Evolutionary conservation across 2,329 filamentous ascomycete species (phyloP).

Genomic region (Geosmithia morbida): DNA sequence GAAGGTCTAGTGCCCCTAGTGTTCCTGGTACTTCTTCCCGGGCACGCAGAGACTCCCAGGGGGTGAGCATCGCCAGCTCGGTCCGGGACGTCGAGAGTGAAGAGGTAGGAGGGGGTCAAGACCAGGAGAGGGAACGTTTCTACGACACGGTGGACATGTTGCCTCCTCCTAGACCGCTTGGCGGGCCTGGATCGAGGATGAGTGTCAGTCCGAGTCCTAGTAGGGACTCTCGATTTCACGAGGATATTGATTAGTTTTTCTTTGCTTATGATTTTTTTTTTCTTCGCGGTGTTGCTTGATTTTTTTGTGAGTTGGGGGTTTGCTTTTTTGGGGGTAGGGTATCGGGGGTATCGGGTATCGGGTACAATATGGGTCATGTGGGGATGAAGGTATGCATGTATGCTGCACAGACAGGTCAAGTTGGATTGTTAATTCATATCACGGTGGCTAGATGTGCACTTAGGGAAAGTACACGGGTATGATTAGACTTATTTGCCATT

Average conservation of each 20-base stretch:
- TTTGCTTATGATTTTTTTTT: background rate
- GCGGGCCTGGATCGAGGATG: slow-evolving; percentile 16
- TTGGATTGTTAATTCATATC: too few species aligned
- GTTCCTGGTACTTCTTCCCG: background rate
- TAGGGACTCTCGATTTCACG: slow-evolving; percentile 43
- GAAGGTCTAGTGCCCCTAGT: slow-evolving; percentile 4
- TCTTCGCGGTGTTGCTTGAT: background rate
- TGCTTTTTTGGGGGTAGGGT: too few species aligned
- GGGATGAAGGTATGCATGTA: too few species aligned
- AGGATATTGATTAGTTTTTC: slow-evolving; percentile 25
- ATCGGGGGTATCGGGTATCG: too few species aligned
- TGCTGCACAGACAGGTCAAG: too few species aligned
- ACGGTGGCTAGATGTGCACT: too few species aligned
- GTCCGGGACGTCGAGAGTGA: slow-evolving; percentile 16
- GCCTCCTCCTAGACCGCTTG: slow-evolving; percentile 22
- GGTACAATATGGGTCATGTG: too few species aligned
- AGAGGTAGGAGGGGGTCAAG: slow-evolving; percentile 1
- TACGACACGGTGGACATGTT: slow-evolving; percentile 5
- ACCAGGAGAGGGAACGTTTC: slow-evolving; percentile 1
- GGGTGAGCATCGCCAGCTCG: slow-evolving; percentile 22
- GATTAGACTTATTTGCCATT: too few species aligned
- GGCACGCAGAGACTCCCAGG: slow-evolving; percentile 13
- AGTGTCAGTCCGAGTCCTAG: slow-evolving; percentile 41
- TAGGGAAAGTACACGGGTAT: too few species aligned
- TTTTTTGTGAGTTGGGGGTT: too few species aligned